Base-by-base conservation (phyloP, 177 flowering plant species). In the Vitis hybrid region DNA sequence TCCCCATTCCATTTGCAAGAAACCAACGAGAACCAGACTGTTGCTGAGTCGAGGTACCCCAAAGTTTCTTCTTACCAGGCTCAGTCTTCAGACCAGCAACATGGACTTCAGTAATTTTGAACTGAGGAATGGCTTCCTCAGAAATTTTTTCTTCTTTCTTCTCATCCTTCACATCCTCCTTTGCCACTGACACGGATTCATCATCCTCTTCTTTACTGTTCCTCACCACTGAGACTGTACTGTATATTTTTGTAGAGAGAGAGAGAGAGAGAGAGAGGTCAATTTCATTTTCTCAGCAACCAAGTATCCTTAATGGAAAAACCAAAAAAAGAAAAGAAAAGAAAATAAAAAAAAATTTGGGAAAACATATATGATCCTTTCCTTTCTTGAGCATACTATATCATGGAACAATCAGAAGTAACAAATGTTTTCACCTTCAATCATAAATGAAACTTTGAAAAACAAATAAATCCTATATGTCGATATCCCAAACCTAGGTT, bases 11-110 rank as follows among this genome's bases (percentile, higher is more conserved):
- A 71, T 83, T 84, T 2, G 97, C 98, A 53, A 89, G 80, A 80
- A 93, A 77, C 98, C 99, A 95, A 12, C 99, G 94, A 3, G 99
- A 91, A 41, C 98, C 99, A 57, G 98, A 85, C 46, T 90, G 90
- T 73, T 91, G 92, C 76, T 95, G 98, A 32, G 70, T 78, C 61
- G 77, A 49, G 10, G 76, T 76, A 55, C 97, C 97, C 97, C 97
- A 93, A 3, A 81, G 82, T 70, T 90, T 89, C 80, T 86, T 85
- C 78, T 84, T 87, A 11, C 77, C 79, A 24, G 92, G 85, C 65
- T 89, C 96, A 2, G 87, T 76, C 71, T 84, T 89, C 67, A 93
- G 69, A 74, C 99, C 97, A 4, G 97, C 98, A 68, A 93, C 84
- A 78, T 89, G 98, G 48, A 95, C 93, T 73, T 91, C 93, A 0